Evolutionary conservation across 2,329 filamentous ascomycete species (phyloP).

Genomic region (Penicillium janthinellum): DNA sequence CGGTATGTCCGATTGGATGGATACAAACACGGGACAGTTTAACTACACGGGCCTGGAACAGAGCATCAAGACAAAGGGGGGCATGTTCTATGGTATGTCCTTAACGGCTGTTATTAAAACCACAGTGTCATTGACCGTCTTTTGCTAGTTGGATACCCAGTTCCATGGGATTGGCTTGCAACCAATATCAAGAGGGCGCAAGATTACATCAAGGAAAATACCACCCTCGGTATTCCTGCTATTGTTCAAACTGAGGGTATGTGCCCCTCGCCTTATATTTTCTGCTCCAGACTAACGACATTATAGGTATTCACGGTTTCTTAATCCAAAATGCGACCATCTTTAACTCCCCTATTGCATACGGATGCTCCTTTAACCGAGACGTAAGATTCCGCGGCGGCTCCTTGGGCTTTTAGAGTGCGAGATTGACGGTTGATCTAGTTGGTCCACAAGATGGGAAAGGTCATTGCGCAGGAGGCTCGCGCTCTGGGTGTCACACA

Average conservation of each 20-base stretch:
- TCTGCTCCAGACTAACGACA: not conserved
- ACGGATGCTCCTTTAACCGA: slow-evolving; percentile 71
- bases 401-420: not conserved
- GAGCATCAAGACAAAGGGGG: slow-evolving; percentile 67
- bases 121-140: not conserved
- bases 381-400: slow-evolving; percentile 32
- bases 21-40: slow-evolving; percentile 66
- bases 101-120: no score
- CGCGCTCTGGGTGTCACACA: slow-evolving; percentile 71
- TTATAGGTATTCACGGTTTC: slow-evolving; percentile 65
- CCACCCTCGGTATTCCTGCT: slow-evolving; percentile 69
- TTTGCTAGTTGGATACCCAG: slow-evolving; percentile 62
- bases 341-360: slow-evolving; percentile 75
- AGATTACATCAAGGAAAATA: slow-evolving; percentile 68
- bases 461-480: slow-evolving; percentile 66
- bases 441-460: slow-evolving; percentile 67
- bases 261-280: not conserved
- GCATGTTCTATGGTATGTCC: slow-evolving; percentile 61
- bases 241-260: slow-evolving; percentile 70
- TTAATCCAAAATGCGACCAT: slow-evolving; percentile 73
- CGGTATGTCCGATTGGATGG: slow-evolving; percentile 73
- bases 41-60: slow-evolving; percentile 67
- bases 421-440: slow-evolving; percentile 9
- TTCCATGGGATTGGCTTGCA: slow-evolving; percentile 64
- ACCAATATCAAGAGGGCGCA: slow-evolving; percentile 66